Conservation (phyloP, 1,284 basidiomycete genomes). For the Stereum hirsutum region DNA sequence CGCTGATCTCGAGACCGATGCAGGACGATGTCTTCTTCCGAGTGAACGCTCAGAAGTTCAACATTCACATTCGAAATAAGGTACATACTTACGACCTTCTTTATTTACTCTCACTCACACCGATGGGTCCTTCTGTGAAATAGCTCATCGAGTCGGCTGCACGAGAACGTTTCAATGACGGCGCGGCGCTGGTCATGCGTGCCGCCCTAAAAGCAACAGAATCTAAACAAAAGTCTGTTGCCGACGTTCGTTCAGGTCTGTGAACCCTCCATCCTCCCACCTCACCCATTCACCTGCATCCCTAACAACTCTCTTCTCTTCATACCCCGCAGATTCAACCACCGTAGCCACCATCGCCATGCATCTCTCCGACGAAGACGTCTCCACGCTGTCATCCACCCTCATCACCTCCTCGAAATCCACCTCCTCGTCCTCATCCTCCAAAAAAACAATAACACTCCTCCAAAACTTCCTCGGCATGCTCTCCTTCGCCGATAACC, state of each 20-base stretch:
- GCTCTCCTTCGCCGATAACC: constrained; percentile 73
- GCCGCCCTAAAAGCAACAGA: constrained; percentile 67
- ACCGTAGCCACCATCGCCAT: constrained; percentile 51
- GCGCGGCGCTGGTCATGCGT: constrained; percentile 63
- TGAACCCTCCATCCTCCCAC: constrained; percentile 3
- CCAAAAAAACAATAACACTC: constrained; percentile 44
- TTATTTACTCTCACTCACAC: background rate
- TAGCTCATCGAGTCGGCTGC: constrained; percentile 73
- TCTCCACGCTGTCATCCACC: constrained; percentile 47
- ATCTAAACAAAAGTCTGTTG: constrained; percentile 47
- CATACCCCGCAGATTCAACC: constrained; percentile 39
- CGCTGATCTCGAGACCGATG: too few species aligned
- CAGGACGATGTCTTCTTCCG: constrained; percentile 73
- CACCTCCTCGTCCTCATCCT: constrained; percentile 42
- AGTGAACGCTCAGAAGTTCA: constrained; percentile 85
- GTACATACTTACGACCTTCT: constrained; percentile 31
- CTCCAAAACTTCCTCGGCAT: constrained; percentile 74
- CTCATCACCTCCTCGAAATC: constrained; percentile 44
- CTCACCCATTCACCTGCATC: too few species aligned
- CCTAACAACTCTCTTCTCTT: constrained; percentile 3
- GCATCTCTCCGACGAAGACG: constrained; percentile 51
- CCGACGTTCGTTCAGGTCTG: constrained; percentile 59
- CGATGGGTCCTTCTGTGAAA: constrained; percentile 4
- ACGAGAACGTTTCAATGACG: constrained; percentile 69
- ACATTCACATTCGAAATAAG: constrained; percentile 82